Evolutionary conservation across 495 filamentous ascomycete species (phyloP).

Genomic region (Penicillium subrubescens): DNA sequence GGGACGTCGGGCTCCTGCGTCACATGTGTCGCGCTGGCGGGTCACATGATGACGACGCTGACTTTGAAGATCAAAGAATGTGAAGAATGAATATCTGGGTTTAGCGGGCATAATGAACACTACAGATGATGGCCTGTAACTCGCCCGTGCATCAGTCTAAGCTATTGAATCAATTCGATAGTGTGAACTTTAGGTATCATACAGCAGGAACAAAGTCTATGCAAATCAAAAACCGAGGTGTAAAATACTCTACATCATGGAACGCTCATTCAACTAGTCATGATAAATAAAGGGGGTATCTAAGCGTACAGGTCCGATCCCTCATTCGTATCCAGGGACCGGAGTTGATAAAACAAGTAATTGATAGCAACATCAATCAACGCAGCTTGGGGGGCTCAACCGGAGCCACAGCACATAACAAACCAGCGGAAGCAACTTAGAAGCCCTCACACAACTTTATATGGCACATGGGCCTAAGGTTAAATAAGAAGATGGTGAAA

Average conservation of each 20-base stretch:
- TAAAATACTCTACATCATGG: neutral
- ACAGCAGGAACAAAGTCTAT: neutral
- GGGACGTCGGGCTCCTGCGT: conserved; percentile 5
- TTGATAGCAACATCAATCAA: conserved; percentile 4
- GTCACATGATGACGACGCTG: conserved; percentile 12
- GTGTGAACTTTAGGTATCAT: neutral
- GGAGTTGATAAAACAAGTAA: conserved; percentile 14
- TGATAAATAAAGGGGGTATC: conserved; percentile 27
- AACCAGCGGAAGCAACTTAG: neutral
- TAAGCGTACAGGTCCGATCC: conserved; percentile 28
- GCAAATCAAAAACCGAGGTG: neutral
- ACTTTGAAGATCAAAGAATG: neutral
- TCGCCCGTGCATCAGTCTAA: neutral
- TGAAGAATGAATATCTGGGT: too few relatives aligned
- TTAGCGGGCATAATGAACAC: too few relatives aligned
- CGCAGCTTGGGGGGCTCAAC: neutral
- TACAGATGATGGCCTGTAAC: neutral
- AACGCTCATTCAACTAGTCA: conserved; percentile 7
- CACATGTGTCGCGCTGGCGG: conserved; percentile 4
- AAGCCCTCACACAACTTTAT: neutral
- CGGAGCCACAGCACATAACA: conserved; percentile 1
- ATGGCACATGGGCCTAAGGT: neutral
- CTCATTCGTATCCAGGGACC: conserved; percentile 10
- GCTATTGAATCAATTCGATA: neutral
- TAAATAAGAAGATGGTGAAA: neutral